Evolutionary conservation across 148 eudicot genomes (phyloP).

Genomic region (Rhododendron molle): DNA sequence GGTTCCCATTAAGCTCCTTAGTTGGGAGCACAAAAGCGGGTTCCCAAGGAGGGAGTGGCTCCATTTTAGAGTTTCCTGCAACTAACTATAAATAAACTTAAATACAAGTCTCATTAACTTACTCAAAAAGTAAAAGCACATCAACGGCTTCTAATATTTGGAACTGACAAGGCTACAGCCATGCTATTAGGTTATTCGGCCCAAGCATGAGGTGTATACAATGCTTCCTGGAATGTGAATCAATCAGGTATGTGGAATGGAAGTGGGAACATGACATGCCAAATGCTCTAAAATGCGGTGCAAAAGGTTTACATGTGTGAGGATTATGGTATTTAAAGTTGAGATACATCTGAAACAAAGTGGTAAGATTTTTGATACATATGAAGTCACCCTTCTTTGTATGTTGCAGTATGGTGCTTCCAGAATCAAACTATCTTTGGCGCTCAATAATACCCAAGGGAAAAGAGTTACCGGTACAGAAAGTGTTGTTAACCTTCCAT

Average conservation of each 20-base stretch:
- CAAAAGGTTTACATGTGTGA: too few species aligned
- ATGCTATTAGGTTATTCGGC: background rate
- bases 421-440: background rate
- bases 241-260: background rate
- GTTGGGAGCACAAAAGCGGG: too few species aligned
- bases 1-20: too few species aligned
- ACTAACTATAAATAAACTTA: background rate
- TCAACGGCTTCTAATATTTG: background rate
- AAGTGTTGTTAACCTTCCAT: background rate
- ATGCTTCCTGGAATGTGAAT: background rate
- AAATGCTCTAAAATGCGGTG: background rate
- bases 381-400: background rate
- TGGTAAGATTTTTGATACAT: background rate
- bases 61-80: too few species aligned
- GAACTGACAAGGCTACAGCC: background rate
- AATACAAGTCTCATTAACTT: background rate
- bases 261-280: background rate
- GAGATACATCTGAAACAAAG: background rate
- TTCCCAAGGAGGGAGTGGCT: too few species aligned
- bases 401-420: background rate
- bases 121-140: background rate
- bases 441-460: background rate
- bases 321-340: background rate
- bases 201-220: background rate
- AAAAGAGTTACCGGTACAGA: background rate